A percentile compares a stretch with the other conserved stretches of the same genome.
These are phyloP conservation scores for Cryptococcus maquisensis DNA, from an alignment of 1,284 basidiomycete genomes.

Conservation along the genomic window DNA sequence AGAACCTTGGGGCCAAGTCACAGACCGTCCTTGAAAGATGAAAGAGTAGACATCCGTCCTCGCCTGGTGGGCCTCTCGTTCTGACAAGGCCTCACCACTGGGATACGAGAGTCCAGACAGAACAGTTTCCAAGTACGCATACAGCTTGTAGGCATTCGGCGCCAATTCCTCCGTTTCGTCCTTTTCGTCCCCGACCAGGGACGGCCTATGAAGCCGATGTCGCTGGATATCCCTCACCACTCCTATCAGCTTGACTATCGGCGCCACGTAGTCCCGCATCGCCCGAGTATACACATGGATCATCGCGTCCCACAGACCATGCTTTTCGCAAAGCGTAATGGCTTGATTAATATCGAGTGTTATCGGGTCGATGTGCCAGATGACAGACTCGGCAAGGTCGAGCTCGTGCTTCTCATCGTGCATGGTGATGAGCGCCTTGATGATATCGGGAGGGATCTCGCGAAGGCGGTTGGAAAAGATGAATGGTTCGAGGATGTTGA, in stretches of 20 bases:
- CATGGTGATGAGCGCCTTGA: slow-evolving; percentile 74
- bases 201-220: slow-evolving; percentile 45
- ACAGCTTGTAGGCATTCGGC: slow-evolving; percentile 84
- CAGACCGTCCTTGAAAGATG: slow-evolving; percentile 75
- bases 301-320: slow-evolving; percentile 85
- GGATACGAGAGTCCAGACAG: slow-evolving; percentile 87
- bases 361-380: slow-evolving; percentile 91
- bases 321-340: slow-evolving; percentile 74
- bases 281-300: slow-evolving; percentile 90
- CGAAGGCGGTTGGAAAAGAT: slow-evolving; percentile 70
- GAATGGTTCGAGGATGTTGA: slow-evolving; percentile 76
- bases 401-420: slow-evolving; percentile 70
- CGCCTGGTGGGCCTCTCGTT: slow-evolving; percentile 62
- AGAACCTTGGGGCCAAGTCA: slow-evolving; percentile 78
- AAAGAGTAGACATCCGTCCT: slow-evolving; percentile 72
- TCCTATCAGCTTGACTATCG: slow-evolving; percentile 76
- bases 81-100: slow-evolving; percentile 66
- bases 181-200: slow-evolving; percentile 45
- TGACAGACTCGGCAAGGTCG: slow-evolving; percentile 77
- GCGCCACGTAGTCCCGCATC: slow-evolving; percentile 81
- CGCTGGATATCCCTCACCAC: slow-evolving; percentile 68
- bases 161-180: slow-evolving; percentile 55
- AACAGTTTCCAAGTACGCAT: slow-evolving; percentile 79
- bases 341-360: slow-evolving; percentile 93
- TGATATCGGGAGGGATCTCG: slow-evolving; percentile 76